Conservation (phyloP, 345 rosid species). For the Eucalyptus regnans region DNA sequence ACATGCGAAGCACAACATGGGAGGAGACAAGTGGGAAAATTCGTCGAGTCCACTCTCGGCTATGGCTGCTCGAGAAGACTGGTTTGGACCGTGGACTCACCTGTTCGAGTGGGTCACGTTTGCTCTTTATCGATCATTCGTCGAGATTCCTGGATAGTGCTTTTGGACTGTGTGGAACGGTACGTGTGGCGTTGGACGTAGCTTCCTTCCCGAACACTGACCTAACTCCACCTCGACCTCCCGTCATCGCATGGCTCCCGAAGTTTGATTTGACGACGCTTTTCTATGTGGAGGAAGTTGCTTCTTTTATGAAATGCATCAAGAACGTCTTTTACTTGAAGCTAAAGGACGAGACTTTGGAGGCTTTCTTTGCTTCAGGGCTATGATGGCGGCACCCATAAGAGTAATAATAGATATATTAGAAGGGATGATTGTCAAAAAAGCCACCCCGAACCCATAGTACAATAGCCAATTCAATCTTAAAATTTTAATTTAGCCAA, state of each 20-base stretch:
- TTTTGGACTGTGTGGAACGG: not conserved
- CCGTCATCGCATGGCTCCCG: not conserved
- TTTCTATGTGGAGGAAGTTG: not conserved
- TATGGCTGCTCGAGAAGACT: not conserved
- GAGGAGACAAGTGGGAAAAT: not conserved
- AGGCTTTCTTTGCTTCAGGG: not conserved
- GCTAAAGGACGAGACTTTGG: not conserved
- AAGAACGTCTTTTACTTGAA: not conserved
- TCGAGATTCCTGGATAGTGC: not conserved
- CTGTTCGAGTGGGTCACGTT: not conserved
- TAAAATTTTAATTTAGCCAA: not conserved
- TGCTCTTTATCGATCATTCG: not conserved
- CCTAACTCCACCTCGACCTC: not conserved
- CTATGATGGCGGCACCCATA: not conserved
- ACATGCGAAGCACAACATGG: not conserved
- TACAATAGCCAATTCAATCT: fast-evolving
- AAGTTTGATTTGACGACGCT: not conserved
- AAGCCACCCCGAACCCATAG: not conserved
- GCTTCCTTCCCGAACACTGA: not conserved
- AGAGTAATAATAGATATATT: not conserved
- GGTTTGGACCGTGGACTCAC: not conserved
- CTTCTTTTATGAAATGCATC: not conserved
- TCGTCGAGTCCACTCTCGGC: not conserved
- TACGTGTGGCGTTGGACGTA: not conserved
- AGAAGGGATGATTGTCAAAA: not conserved